Percentiles rank a stretch among this genome's conserved stretches.
These are phyloP conservation scores for Sapria himalayana DNA, from an alignment of 345 rosid genomes.

Conservation along the genomic window DNA sequence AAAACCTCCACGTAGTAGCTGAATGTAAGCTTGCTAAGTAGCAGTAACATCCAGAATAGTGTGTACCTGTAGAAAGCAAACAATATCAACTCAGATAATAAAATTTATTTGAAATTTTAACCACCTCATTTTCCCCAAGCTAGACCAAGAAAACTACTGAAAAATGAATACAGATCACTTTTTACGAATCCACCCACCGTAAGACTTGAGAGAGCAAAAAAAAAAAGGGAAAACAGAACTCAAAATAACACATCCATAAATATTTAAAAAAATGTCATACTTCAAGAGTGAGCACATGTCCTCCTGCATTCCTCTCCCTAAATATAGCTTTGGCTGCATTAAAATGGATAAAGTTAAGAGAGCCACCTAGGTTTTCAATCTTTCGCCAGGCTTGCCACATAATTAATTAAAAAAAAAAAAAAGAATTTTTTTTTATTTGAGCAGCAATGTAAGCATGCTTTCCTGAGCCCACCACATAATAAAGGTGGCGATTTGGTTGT, in stretches of 20 bases:
- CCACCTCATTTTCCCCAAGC: conserved; percentile 1
- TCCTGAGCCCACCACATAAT: conserved; percentile 99
- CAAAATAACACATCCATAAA: conserved; percentile 3
- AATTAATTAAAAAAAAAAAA: conserved; percentile 2
- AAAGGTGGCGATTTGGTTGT: conserved; percentile 45
- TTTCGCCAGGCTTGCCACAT: neutral
- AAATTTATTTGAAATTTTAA: too few relatives aligned
- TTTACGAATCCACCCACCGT: too few relatives aligned
- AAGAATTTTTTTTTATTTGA: too few relatives aligned
- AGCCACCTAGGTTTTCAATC: too few relatives aligned
- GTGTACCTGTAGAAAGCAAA: conserved; percentile 73
- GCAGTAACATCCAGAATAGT: conserved; percentile 72
- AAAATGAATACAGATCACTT: too few relatives aligned
- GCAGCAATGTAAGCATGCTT: conserved; percentile 22
- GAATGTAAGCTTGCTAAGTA: conserved; percentile 84
- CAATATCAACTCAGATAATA: too few relatives aligned
- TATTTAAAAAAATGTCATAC: too few relatives aligned
- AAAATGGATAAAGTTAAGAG: too few relatives aligned
- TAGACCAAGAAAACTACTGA: neutral
- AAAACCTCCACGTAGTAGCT: conserved; percentile 99
- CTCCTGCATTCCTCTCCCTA: conserved; percentile 98
- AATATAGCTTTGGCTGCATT: conserved; percentile 70
- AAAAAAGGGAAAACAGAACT: conserved; percentile 4
- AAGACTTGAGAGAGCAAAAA: too few relatives aligned
- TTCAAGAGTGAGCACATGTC: conserved; percentile 60